These are phyloP conservation scores for Globisporangium nodosum DNA, from an alignment of 352 stramenopile species.

Conservation along the genomic window DNA sequence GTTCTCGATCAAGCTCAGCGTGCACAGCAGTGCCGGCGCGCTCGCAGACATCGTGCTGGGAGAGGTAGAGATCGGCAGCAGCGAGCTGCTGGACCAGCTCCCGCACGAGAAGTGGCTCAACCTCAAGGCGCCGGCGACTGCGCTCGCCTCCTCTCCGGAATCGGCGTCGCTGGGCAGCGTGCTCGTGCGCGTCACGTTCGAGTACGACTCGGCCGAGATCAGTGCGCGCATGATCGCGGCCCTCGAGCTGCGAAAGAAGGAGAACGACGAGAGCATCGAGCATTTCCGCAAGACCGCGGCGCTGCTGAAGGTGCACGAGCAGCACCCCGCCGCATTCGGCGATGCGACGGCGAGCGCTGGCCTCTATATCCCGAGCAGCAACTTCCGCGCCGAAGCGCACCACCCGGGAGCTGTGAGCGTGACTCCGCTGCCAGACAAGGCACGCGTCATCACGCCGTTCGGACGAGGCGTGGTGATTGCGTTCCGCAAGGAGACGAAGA, in stretches of 20 bases:
- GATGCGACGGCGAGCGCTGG: slow-evolving; percentile 35
- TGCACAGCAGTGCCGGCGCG: slow-evolving; percentile 49
- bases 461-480: slow-evolving; percentile 63
- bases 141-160: slow-evolving; percentile 2
- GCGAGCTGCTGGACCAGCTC: slow-evolving; percentile 50
- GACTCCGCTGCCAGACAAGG: slow-evolving; percentile 66
- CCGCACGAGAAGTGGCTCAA: slow-evolving; percentile 50
- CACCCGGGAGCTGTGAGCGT: slow-evolving; percentile 61
- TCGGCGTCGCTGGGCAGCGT: slow-evolving; percentile 31
- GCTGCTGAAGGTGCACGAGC: slow-evolving; percentile 34
- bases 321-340: slow-evolving; percentile 72
- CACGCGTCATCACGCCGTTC: slow-evolving; percentile 67
- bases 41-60: slow-evolving; percentile 68
- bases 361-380: slow-evolving; percentile 74
- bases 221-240: slow-evolving; percentile 31
- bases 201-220: slow-evolving; percentile 41
- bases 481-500: slow-evolving; percentile 65
- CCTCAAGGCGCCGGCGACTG: slow-evolving; percentile 33
- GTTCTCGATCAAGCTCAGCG: slow-evolving; percentile 58
- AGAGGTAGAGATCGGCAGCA: slow-evolving; percentile 51
- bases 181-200: slow-evolving; percentile 52
- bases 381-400: slow-evolving; percentile 54
- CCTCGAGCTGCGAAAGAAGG: slow-evolving; percentile 48
- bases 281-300: slow-evolving; percentile 50
- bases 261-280: slow-evolving; percentile 63